phyloP scores from a whole-genome alignment of 306 rosid species.

The Crotalaria pallida region DNA sequence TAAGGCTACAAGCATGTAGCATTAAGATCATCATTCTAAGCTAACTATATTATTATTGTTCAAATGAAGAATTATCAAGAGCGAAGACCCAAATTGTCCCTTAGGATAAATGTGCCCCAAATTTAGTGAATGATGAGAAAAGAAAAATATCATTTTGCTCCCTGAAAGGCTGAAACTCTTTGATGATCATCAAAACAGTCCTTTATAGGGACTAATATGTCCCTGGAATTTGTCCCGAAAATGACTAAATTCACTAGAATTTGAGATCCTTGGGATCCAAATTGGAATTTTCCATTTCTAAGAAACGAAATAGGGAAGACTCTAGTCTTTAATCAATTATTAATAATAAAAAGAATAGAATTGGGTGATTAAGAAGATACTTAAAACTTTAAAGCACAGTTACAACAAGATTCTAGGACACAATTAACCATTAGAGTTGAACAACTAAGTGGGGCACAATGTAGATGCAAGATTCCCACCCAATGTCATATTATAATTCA shows the following conservation, averaged over 20 bases:
- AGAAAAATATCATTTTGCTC: no score
- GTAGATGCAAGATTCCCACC: not conserved
- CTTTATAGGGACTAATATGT: no score
- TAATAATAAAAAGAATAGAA: not conserved
- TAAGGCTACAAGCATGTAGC: not conserved
- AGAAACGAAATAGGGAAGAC: no score
- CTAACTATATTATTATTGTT: not conserved
- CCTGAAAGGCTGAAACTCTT: no score
- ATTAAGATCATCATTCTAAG: not conserved
- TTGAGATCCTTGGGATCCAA: no score
- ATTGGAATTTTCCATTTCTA: no score
- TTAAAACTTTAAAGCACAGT: not conserved
- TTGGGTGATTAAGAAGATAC: not conserved
- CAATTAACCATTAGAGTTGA: not conserved
- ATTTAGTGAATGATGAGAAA: no score
- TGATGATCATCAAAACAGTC: no score
- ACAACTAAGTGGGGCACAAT: conserved; percentile 9
- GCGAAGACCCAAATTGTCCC: not conserved
- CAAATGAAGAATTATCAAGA: not conserved
- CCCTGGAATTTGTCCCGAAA: no score
- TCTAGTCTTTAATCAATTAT: no score
- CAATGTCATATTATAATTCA: not conserved
- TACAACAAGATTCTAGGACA: not conserved
- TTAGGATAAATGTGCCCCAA: no score
- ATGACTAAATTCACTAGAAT: no score